Evolutionary conservation across 768 basidiomycete genomes (phyloP), one percentile per base, ranked within the genome.

Genomic region (Holtermanniella nyarrowii): DNA sequence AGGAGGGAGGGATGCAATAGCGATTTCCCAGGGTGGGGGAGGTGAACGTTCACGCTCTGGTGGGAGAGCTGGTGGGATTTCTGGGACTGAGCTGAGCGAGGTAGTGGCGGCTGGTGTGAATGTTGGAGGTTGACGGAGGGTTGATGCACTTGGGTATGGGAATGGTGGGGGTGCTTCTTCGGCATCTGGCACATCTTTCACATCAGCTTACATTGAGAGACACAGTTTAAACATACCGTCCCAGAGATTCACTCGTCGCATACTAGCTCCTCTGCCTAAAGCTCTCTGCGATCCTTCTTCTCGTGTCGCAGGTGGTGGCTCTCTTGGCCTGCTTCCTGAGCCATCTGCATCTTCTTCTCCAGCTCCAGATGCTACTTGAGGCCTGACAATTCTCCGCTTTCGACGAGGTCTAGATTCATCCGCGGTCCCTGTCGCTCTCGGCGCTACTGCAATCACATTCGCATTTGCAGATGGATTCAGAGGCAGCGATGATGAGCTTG

Each of bases 211-310:
- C 10, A 39, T 42, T 47, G n/a, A 3, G 46, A 26, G 5, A 52
- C 3, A 0, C 16, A 48, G 31, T 20, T 24, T 21, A 11, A 5
- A 60, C 65, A 49, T 42, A 67, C 63, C 61, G 52, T 68, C 66
- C 66, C 66, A 68, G 1, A 68, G 59, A 48, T 65, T 68, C 5
- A 61, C 39, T 31, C 66, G 51, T 24, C 66, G 51, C 66, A 68
- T 68, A 55, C 63, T 65, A 1, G 66, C 66, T n/a, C 66, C 63
- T 48, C 66, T 62, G 18, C 63, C 63, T 31, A 68, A 25, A 16
- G 63, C 66, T 11, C 64, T 23, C 1, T 63, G 63, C 48, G 56
- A 40, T 4, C 66, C 66, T 43, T 68, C 66, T 46, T 68, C 63
- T 46, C 63, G 52, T 37, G 31, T 37, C 31, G 31, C 31, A 7